Conservation (phyloP, 2,329 filamentous ascomycete species). For the Tolypocladium cylindrosporum region DNA sequence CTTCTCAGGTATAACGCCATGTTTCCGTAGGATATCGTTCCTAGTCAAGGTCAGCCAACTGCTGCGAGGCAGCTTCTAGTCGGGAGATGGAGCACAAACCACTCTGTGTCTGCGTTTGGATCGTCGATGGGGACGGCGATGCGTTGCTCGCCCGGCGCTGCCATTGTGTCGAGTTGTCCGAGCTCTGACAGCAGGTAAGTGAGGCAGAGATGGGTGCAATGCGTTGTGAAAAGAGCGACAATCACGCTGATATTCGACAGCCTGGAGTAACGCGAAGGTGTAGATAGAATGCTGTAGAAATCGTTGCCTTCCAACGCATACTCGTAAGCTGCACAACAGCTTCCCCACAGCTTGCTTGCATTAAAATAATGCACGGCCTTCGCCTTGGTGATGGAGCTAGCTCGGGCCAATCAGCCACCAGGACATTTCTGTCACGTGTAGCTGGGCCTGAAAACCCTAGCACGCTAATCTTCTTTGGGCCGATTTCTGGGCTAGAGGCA, state of each 20-base stretch:
- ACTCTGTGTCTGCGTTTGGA: slow-evolving; percentile 96
- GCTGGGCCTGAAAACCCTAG: slow-evolving; percentile 27
- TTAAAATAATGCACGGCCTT: slow-evolving; percentile 3
- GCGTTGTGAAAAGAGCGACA: background rate
- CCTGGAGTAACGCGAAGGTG: background rate
- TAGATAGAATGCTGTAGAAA: background rate
- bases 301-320: background rate
- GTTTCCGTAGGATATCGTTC: slow-evolving; percentile 97
- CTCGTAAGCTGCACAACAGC: slow-evolving; percentile 4
- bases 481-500: slow-evolving; percentile 26
- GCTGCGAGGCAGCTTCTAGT: slow-evolving; percentile 5
- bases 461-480: slow-evolving; percentile 23
- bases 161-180: slow-evolving; percentile 32
- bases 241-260: background rate
- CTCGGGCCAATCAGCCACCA: slow-evolving; percentile 9
- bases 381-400: background rate
- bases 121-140: slow-evolving; percentile 82
- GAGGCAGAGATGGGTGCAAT: background rate
- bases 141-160: slow-evolving; percentile 51
- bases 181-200: background rate
- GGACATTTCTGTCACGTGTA: slow-evolving; percentile 22
- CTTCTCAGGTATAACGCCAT: slow-evolving; percentile 96
- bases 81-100: slow-evolving; percentile 41
- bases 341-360: slow-evolving; percentile 4
- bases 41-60: slow-evolving; percentile 35